Evolutionary conservation across 2,329 filamentous ascomycete genomes (phyloP), one percentile per base, ranked within the genome.

Genomic region (Clonostachys rhizophaga): DNA sequence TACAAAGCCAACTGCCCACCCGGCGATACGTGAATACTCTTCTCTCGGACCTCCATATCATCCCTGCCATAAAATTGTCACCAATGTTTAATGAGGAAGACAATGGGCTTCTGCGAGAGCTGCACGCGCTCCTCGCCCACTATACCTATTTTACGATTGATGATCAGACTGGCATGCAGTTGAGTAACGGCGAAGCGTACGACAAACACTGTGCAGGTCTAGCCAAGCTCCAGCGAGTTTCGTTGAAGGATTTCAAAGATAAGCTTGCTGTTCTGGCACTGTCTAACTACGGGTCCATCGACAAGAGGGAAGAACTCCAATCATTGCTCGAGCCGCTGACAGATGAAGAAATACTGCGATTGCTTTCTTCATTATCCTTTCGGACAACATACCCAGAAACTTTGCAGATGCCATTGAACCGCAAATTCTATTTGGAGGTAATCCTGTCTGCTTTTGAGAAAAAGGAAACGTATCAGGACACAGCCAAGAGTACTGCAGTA

Each of bases 1-100:
- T 99, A 17, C 84, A 95, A 63, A 96, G 92, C 58, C 94, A 99
- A 64, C 74, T 97, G 43, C 94, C 94, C 1, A 99, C 95, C 5
- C 79, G 94, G 56, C 83, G 94, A 65, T 97, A 97, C 63, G 89
- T 95, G 61, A 96, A 96, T 64, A 84, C 89, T 2, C 71, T 99
- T 40, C 67, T 97, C 13, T 84, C 87, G 57, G 92, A 99, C 61
- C 71, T 97, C 42, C 91, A 97, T 61, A 67, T 95, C 18, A 68
- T 96, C 30, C 75, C 92, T 1, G 81, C 87, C 10, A 83, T 96
- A 56, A 80, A 79, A 43, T 70, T 95, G 16, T 96, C 92, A 2
- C 86, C 87, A 2, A 69, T 92, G 58, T 95, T 86, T 58, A 83
- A 84, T 47, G 80, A 86, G 47, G 84, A 89, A 52, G 80, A 84